Conservation (phyloP, 2,329 filamentous ascomycete genomes). For the Trichoderma sp. region DNA sequence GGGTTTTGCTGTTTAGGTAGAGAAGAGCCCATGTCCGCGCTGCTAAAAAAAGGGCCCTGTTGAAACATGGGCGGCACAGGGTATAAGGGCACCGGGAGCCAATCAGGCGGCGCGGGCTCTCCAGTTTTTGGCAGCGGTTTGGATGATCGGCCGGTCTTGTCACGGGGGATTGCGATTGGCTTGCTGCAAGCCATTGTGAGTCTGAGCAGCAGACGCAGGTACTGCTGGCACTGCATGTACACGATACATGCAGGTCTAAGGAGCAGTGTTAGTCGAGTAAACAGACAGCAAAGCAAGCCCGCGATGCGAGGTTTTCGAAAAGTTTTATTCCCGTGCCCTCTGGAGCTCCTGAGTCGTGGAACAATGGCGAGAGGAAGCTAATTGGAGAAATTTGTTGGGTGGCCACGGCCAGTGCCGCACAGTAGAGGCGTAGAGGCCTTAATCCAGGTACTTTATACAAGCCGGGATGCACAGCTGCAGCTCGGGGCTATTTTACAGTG, state of each 20-base stretch:
- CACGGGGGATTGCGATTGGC: neutral
- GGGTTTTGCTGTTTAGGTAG: neutral
- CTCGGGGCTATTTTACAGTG: neutral
- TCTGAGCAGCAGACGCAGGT: neutral
- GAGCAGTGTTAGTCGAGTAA: neutral
- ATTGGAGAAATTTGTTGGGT: neutral
- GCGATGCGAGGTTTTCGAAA: neutral
- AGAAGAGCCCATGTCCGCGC: neutral
- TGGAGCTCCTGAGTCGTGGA: neutral
- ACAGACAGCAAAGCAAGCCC: neutral
- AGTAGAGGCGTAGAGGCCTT: neutral
- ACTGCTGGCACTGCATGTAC: neutral
- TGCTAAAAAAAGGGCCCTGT: conserved; percentile 6
- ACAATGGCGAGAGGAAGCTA: neutral
- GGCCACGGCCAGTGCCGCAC: neutral
- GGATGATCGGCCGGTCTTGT: neutral
- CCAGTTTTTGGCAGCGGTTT: neutral
- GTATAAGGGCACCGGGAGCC: neutral
- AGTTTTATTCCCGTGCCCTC: neutral
- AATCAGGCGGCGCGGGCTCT: neutral
- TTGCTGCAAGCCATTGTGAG: neutral
- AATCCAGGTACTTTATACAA: neutral
- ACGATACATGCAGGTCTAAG: neutral
- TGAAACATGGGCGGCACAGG: neutral
- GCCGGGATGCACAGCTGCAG: neutral